Conservation (phyloP, 2,329 filamentous ascomycete genomes). For the Fusarium paranaense region DNA sequence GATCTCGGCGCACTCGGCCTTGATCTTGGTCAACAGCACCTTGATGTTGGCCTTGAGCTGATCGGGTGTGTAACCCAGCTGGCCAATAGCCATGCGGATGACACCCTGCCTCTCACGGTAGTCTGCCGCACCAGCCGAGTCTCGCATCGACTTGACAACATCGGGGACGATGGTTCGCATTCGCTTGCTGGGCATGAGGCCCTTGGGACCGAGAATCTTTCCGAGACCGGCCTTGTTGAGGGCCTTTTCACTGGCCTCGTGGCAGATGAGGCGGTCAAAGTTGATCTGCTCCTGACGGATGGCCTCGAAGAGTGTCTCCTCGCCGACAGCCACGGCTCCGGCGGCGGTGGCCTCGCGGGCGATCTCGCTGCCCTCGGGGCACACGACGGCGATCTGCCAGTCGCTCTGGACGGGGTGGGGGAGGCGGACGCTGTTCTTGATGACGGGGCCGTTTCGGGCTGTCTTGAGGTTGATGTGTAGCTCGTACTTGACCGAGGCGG, state of each 20-base stretch:
- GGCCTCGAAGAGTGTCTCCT: constrained; percentile 85
- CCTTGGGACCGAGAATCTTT: constrained; percentile 85
- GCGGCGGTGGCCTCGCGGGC: constrained; percentile 80
- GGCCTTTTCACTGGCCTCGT: constrained; percentile 79
- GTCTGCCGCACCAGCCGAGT: constrained; percentile 84
- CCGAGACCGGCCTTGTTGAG: constrained; percentile 86
- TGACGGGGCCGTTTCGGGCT: constrained; percentile 84
- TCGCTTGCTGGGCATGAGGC: constrained; percentile 92
- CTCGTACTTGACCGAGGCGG: constrained; percentile 86
- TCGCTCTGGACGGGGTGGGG: constrained; percentile 92
- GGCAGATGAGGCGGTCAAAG: constrained; percentile 91
- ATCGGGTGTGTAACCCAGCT: constrained; percentile 88
- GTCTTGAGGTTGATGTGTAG: constrained; percentile 85
- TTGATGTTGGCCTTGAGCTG: constrained; percentile 88
- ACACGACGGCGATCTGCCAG: constrained; percentile 89
- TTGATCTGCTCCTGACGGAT: constrained; percentile 80
- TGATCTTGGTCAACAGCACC: constrained; percentile 79
- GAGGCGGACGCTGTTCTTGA: constrained; percentile 88
- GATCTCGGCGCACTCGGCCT: constrained; percentile 80
- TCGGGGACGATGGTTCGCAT: constrained; percentile 89
- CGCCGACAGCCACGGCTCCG: constrained; percentile 86
- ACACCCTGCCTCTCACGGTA: constrained; percentile 90
- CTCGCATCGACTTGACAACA: constrained; percentile 78
- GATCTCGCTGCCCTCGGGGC: constrained; percentile 80
- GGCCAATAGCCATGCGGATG: constrained; percentile 89